Base-by-base conservation (phyloP, 1,284 basidiomycete species). In the Ceratobasidium sp. region DNA sequence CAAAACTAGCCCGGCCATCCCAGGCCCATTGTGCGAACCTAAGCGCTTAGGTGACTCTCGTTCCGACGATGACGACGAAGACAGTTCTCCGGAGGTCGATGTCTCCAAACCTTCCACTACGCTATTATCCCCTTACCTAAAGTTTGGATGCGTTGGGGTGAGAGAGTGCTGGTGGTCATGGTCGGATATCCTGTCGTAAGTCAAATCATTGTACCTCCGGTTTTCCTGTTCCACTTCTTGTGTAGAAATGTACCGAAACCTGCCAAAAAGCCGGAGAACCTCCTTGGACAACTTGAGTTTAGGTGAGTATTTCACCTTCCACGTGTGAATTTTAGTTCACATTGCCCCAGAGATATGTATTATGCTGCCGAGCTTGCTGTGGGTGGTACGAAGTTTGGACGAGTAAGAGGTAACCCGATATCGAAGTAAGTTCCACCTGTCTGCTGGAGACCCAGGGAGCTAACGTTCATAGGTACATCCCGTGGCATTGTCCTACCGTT, bases 111-210 rank as follows among this genome's bases (percentile, higher is more conserved):
- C 69, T 37, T 74, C 80, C 49, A 85, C 85, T n/a, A 87, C 86
- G 1, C 79, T 85, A 8, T 80, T 87, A 13, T 84, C 82, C 17
- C 84, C 86, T 0, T 85, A 86, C 79, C 80, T 87, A 69, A 88
- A 88, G 77, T 88, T 89, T 77, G 88, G 87, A 28, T 86, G 86
- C 74, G 78, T 89, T 15, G 84, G 85, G 33, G 81, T 86, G 1
- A 78, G 86, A 31, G 83, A 84, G 75, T 83, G 86, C 67, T 85
- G 84, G 80, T 85, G 84, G 84, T 81, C 82, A 15, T 81, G 84
- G 33, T 82, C 83, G 71, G 81, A 83, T 35, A 81, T 84, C 8
- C 81, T 85, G 35, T 79, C 80, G 4, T 75, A 80, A 47, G 83
- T 80, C 79, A 79, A 81, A 74, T 80, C 78, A 37, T 47, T 17